Evolutionary conservation across 441 rosid species (phyloP), one percentile per base, ranked within the genome.

Genomic region (Sinapis alba): DNA sequence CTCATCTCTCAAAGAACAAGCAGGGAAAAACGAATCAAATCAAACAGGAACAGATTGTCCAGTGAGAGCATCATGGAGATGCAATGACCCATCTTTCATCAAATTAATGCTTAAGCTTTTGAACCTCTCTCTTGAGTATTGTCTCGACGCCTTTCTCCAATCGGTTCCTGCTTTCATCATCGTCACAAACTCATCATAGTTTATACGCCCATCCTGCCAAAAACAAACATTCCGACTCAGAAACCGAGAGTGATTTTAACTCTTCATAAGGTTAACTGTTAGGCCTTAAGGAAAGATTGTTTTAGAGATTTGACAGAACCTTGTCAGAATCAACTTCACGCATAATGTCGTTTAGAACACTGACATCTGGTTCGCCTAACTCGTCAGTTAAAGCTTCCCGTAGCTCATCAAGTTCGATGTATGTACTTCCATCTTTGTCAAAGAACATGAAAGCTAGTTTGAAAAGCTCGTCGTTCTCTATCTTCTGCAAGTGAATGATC

Each of bases 111-210:
- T 95, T 88, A 95, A 77, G 74, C 96, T 92, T 88, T 95, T 95
- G 87, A 92, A 95, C 65, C 99, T 88, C 86, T 93, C 98, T 78
- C 99, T 83, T n/a, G 99, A 95, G 80, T 95, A 95, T 77, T 95
- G 99, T 20, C 99, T 85, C 0, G 98, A 95, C 0, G 99, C 99
- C 86, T 95, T 95, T 74, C 99, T 89, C 99, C 99, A 95, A 62
- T 95, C 99, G 0, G 99, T 95, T 78, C 99, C 98, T 3, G 98
- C 81, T 88, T 92, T 95, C 99, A 95, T 95, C 99, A 95, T 95
- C 0, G 88, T 86, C 34, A 88, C 96, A 80, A 95, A 95, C 80
- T 95, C 99, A 26, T 95, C 98, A 13, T 92, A 95, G 82, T 96
- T 91, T 62, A 95, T 91, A 15, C 83, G 73, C 9, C 97, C 96